These are phyloP conservation scores for Dactylellina sp. DNA, from an alignment of 2,329 filamentous ascomycete genomes.

Conservation along the genomic window DNA sequence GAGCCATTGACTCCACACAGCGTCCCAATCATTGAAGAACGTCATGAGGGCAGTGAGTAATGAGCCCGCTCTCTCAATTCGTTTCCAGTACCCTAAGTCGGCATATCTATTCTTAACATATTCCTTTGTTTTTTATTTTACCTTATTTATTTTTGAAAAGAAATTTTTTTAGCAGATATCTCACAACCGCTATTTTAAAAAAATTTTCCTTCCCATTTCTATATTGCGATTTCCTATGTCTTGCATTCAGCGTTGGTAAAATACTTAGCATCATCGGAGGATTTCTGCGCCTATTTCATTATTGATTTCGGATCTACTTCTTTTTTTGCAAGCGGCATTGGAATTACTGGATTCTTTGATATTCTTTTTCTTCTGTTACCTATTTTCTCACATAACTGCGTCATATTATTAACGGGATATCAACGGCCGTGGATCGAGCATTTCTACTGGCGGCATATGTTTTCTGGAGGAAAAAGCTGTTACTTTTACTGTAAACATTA, in stretches of 20 bases:
- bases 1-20: conserved; percentile 33
- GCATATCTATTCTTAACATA: conserved; percentile 20
- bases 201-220: background rate
- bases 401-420: background rate
- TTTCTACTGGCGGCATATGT: background rate
- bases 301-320: no score
- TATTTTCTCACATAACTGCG: background rate
- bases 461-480: background rate
- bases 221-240: background rate
- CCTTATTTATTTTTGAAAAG: background rate
- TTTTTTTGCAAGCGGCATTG: background rate
- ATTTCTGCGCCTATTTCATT: conserved; percentile 1
- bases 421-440: conserved; percentile 4
- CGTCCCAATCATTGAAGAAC: conserved; percentile 19
- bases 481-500: background rate
- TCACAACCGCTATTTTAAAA: no score
- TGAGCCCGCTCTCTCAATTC: no score
- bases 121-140: conserved; percentile 5
- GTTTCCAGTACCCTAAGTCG: no score
- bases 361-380: background rate
- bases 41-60: conserved; percentile 10
- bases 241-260: conserved; percentile 7
- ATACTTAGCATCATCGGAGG: conserved; percentile 4
- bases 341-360: background rate
- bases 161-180: no score